phyloP scores from a whole-genome alignment of 2,329 filamentous ascomycete species.

The Arthrobotrys pseudoclavata region DNA sequence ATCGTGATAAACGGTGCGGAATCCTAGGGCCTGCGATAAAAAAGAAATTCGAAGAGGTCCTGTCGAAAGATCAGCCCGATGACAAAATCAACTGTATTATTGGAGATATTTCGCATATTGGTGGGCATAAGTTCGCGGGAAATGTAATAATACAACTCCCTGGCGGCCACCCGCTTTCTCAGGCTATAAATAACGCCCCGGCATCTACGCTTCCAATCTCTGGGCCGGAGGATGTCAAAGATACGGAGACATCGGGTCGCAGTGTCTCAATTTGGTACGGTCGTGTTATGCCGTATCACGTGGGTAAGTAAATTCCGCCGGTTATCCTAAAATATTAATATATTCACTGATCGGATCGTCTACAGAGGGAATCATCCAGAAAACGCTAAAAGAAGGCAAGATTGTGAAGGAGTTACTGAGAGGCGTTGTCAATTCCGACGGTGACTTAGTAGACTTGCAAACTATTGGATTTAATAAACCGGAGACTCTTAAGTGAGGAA shows the following conservation, averaged over 20 bases:
- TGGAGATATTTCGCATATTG: slow-evolving; percentile 82
- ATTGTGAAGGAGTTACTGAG: slow-evolving; percentile 79
- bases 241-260: slow-evolving; percentile 66
- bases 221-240: slow-evolving; percentile 68
- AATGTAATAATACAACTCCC: slow-evolving; percentile 87
- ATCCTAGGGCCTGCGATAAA: slow-evolving; percentile 79
- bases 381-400: slow-evolving; percentile 77
- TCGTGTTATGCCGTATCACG: slow-evolving; percentile 79
- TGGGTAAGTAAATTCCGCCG: slow-evolving; percentile 66
- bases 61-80: background rate
- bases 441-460: slow-evolving; percentile 65
- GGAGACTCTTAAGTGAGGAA: background rate
- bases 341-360: background rate
- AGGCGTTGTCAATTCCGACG: slow-evolving; percentile 74
- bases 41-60: slow-evolving; percentile 71
- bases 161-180: slow-evolving; percentile 34
- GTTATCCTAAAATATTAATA: background rate
- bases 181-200: slow-evolving; percentile 29
- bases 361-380: slow-evolving; percentile 75
- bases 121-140: slow-evolving; percentile 87
- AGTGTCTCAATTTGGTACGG: slow-evolving; percentile 85
- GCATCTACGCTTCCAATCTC: slow-evolving; percentile 65
- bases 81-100: slow-evolving; percentile 71
- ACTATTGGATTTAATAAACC: slow-evolving; percentile 6
- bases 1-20: slow-evolving; percentile 85